Evolutionary conservation across 495 filamentous ascomycete species (phyloP).

Genomic region (Aspergillus coremiiformis): DNA sequence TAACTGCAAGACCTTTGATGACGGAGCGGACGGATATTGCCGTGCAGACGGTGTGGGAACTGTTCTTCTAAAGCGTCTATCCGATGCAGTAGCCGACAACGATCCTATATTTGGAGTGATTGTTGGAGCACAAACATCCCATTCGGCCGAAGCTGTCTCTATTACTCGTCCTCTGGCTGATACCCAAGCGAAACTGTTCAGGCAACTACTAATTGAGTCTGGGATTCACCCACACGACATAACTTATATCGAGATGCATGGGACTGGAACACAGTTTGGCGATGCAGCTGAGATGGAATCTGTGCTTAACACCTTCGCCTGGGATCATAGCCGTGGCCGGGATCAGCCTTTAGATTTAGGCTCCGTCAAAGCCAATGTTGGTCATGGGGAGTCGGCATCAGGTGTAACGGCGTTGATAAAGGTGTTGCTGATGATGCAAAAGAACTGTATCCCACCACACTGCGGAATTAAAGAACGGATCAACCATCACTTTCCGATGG

Average conservation of each 20-base stretch:
- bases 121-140: conserved; percentile 57
- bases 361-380: conserved; percentile 78
- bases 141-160: conserved; percentile 68
- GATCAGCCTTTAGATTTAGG: conserved; percentile 70
- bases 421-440: conserved; percentile 75
- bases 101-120: conserved; percentile 65
- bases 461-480: conserved; percentile 74
- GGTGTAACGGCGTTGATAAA: conserved; percentile 76
- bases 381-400: conserved; percentile 81
- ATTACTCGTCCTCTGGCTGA: conserved; percentile 69
- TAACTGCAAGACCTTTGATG: conserved; percentile 71
- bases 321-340: conserved; percentile 50
- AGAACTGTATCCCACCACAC: conserved; percentile 73
- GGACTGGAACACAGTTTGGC: conserved; percentile 76
- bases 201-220: conserved; percentile 55
- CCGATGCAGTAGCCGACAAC: conserved; percentile 63
- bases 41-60: conserved; percentile 63
- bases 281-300: conserved; percentile 70
- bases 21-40: conserved; percentile 74
- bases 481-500: conserved; percentile 70
- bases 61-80: conserved; percentile 63
- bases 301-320: conserved; percentile 71
- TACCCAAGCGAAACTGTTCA: conserved; percentile 59
- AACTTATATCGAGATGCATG: conserved; percentile 79
- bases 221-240: conserved; percentile 63